Evolutionary conservation across 305 asterid genomes (phyloP), one percentile per base, ranked within the genome.

Genomic region (Withania somnifera): DNA sequence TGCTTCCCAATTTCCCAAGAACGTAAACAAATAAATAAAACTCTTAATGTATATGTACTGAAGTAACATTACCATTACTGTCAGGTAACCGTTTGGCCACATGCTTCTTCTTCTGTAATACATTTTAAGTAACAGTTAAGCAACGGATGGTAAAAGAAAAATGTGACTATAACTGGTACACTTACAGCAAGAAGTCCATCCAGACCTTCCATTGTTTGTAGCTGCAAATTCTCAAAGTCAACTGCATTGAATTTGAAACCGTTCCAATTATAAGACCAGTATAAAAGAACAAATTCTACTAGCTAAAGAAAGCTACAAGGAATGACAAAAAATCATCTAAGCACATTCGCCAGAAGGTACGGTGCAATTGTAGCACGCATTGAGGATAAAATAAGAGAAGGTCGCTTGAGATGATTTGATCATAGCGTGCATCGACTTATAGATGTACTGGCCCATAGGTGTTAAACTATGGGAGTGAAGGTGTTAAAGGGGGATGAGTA

Each of bases 141-240:
- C 38, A 42, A 45, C 4, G 0, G 10, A 71, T 3, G 0, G 38
- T 3, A 64, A 53, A 2, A 83, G 75, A 7, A 24, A 71, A 34
- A 42, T 66, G 68, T 53, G 67, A 84, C 81, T 34, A 19, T 60
- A 52, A 9, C 53, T 52, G 20, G 13, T n/a, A 66, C 75, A 89
- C 97, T 92, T 86, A 94, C 98, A 66, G 92, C 89, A 26, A 93
- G 64, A 67, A 80, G 88, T 82, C 52, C 87, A 85, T 91, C 97
- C 84, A 96, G 83, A 60, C 95, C 99, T 83, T 93, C 98, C 98
- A 96, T 86, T 76, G 81, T 82, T 2, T 98, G 99, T 71, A 92
- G 98, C 69, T 89, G 88, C 88, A 95, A 84, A 86, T 86, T 89
- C 79, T 90, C 98, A 58, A 92, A 88, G 89, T 93, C 98, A 87